A percentile compares a stretch with the other conserved stretches of the same genome.
These are phyloP conservation scores for Trypanosoma cruzi DNA, from an alignment of 208 protist species.

Conservation along the genomic window DNA sequence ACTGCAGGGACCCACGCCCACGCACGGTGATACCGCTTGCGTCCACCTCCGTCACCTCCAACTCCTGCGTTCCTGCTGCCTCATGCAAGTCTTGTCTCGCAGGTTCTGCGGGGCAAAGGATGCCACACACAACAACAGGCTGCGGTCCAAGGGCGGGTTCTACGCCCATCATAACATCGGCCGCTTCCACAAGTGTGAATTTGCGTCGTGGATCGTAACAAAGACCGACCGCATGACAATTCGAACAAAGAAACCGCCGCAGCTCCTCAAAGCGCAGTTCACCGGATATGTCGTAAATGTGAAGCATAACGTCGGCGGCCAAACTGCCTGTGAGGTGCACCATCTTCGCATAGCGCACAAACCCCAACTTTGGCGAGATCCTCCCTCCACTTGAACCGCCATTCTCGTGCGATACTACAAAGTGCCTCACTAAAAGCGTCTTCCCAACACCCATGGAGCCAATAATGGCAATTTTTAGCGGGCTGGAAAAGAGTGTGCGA, in stretches of 20 bases:
- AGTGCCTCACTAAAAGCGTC: slow-evolving; percentile 48
- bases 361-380: slow-evolving; percentile 57
- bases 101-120: slow-evolving; percentile 29
- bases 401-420: slow-evolving; percentile 27
- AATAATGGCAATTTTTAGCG: slow-evolving; percentile 76
- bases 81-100: not conserved
- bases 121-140: slow-evolving; percentile 79
- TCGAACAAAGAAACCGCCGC: slow-evolving; percentile 69
- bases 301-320: slow-evolving; percentile 56
- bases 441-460: slow-evolving; percentile 77
- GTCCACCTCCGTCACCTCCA: slow-evolving; percentile 58
- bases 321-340: slow-evolving; percentile 49
- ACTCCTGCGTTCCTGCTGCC: not conserved
- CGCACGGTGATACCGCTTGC: slow-evolving; percentile 71
- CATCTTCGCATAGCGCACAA: slow-evolving; percentile 43
- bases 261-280: slow-evolving; percentile 67
- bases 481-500: slow-evolving; percentile 67
- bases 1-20: slow-evolving; percentile 65
- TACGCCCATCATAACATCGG: slow-evolving; percentile 79
- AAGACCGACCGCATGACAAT: slow-evolving; percentile 74
- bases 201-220: slow-evolving; percentile 81
- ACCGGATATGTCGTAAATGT: slow-evolving; percentile 79
- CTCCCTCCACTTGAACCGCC: not conserved
- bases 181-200: slow-evolving; percentile 78
- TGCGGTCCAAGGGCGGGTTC: slow-evolving; percentile 71